Percentiles rank a stretch among this genome's conserved stretches.
phyloP scores from a whole-genome alignment of 2,329 filamentous ascomycete species.

The Fusarium verrucosum region DNA sequence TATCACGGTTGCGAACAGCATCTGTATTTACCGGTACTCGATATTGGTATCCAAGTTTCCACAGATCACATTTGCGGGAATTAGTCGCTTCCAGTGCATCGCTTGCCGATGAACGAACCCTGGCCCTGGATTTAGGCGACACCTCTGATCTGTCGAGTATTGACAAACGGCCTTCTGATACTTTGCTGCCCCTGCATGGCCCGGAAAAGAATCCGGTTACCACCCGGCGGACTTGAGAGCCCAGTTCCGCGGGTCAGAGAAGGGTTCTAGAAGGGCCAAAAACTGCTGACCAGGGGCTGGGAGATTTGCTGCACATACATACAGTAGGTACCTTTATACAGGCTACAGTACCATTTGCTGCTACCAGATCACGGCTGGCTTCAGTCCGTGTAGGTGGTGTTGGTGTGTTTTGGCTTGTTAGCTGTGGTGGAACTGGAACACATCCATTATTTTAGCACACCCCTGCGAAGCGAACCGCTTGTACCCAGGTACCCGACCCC shows the following conservation, averaged over 20 bases:
- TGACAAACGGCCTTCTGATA: constrained; percentile 22
- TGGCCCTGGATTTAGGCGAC: constrained; percentile 14
- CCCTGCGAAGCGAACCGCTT: constrained; percentile 7
- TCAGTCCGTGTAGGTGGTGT: constrained; percentile 6
- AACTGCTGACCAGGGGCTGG: constrained; percentile 30
- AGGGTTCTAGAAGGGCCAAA: constrained; percentile 46
- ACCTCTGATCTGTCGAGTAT: constrained; percentile 12
- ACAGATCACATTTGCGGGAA: constrained; percentile 20
- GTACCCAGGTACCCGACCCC: constrained; percentile 1
- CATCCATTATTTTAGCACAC: constrained; percentile 33
- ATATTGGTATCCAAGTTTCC: background rate
- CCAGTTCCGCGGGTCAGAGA: constrained; percentile 45
- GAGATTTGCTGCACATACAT: constrained; percentile 17
- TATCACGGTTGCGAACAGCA: background rate
- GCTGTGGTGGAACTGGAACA: constrained; percentile 26
- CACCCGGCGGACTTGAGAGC: constrained; percentile 35
- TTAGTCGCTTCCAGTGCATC: constrained; percentile 14
- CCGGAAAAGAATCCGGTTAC: constrained; percentile 37
- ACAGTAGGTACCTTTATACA: no score
- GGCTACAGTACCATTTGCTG: constrained; percentile 20
- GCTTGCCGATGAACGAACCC: constrained; percentile 11
- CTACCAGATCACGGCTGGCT: constrained; percentile 15
- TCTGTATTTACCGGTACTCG: background rate
- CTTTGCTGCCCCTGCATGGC: constrained; percentile 30
- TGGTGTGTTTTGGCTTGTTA: background rate